These are phyloP conservation scores for Rhizopus microsporus DNA, from an alignment of 371 early-diverging fungal species.

Conservation along the genomic window DNA sequence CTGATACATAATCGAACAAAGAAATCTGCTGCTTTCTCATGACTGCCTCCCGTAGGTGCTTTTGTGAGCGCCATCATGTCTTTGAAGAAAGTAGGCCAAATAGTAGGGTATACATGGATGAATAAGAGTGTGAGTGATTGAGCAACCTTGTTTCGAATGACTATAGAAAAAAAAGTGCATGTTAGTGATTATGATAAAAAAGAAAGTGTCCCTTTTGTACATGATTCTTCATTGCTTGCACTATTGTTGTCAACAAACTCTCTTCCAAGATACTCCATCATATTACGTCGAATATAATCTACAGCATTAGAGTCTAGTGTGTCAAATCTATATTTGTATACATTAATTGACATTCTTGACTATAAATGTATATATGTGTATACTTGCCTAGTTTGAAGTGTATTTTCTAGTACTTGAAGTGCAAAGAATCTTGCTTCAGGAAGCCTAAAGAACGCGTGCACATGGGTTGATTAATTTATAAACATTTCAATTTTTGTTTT, in stretches of 20 bases:
- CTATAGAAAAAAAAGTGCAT: conserved; percentile 28
- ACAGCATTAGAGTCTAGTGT: conserved; percentile 57
- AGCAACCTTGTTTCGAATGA: conserved; percentile 86
- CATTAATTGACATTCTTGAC: too few species aligned
- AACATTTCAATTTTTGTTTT: conserved; percentile 1
- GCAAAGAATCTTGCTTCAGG: conserved; percentile 85
- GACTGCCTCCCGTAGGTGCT: conserved; percentile 43
- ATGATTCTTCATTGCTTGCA: conserved; percentile 56
- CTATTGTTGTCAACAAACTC: conserved; percentile 59
- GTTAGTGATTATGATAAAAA: too few species aligned
- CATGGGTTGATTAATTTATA: too few species aligned
- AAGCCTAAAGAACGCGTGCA: conserved; percentile 41
- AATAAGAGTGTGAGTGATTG: conserved; percentile 86
- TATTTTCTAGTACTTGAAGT: conserved; percentile 83
- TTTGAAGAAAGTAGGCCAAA: conserved; percentile 88
- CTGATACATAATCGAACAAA: conserved; percentile 79
- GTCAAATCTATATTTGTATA: conserved; percentile 41
- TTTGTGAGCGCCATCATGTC: conserved; percentile 76
- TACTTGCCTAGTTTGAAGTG: conserved; percentile 63
- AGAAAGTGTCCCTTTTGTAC: conserved; percentile 22
- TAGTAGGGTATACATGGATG: conserved; percentile 76
- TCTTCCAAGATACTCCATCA: conserved; percentile 72
- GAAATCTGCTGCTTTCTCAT: conserved; percentile 72
- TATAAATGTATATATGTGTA: too few species aligned
- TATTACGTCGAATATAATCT: conserved; percentile 63